Percentiles rank a stretch among this genome's conserved stretches.
Conservation (phyloP, 441 rosid species). For the Arabidopsis hybrid region DNA sequence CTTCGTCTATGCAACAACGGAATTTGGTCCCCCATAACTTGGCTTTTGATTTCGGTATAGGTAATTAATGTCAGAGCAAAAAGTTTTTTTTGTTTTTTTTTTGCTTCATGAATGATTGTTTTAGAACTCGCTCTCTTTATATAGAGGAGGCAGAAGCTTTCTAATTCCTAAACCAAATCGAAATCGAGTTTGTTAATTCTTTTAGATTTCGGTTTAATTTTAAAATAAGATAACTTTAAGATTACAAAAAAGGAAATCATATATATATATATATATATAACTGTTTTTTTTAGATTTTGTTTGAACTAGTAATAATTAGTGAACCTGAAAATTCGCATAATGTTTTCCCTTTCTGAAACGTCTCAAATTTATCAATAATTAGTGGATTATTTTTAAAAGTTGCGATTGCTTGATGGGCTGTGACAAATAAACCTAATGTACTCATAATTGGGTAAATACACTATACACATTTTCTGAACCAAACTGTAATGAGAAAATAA, state of each 20-base stretch:
- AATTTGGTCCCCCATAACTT: slow-evolving; percentile 19
- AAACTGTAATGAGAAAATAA: slow-evolving; percentile 1
- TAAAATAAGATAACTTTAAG: background rate
- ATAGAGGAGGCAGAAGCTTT: background rate
- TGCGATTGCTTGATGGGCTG: background rate
- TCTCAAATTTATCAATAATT: background rate
- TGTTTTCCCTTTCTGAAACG: background rate
- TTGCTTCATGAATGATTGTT: background rate
- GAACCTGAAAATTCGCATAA: background rate
- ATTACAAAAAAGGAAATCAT: background rate
- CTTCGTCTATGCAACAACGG: background rate
- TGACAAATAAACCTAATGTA: background rate
- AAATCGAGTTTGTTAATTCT: background rate
- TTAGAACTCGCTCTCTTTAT: background rate
- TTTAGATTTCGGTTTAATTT: background rate
- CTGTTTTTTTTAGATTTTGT: background rate
- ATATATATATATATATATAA: background rate
- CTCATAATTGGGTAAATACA: no score
- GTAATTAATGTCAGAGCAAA: background rate
- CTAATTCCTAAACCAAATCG: background rate
- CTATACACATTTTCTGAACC: background rate
- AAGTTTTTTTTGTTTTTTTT: background rate
- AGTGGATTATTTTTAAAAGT: background rate
- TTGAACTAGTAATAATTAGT: background rate
- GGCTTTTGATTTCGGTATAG: background rate